Evolutionary conservation across 2,329 filamentous ascomycete species (phyloP), one percentile per base, ranked within the genome.

Genomic region (Dryadomyces sulphureus): DNA sequence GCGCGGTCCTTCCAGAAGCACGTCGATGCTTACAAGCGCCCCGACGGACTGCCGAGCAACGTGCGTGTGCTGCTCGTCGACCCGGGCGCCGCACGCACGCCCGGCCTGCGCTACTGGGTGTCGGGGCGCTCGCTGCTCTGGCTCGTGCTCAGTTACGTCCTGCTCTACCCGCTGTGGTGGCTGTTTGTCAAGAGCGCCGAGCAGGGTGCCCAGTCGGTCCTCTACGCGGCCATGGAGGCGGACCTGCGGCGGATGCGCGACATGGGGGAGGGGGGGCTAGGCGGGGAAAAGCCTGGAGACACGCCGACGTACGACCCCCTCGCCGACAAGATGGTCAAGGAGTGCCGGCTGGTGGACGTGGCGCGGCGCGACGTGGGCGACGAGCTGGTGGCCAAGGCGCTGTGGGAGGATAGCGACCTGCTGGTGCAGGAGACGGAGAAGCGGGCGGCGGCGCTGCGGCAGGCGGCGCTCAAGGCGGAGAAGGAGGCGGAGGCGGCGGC

Each of bases 1-100:
- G 89, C 85, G 0, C 75, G 82, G 42, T 84, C 90, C 8, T 94
- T 90, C 60, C 90, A 96, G 64, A 92, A 94, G 60, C 90, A 95
- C 60, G 70, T 98, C 41, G 80, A 88, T 53, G 68, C 81, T 2
- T 94, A 93, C 62, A 76, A 84, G 56, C 75, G 92, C 21, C 87
- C 89, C 0, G 92, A 98, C 59, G 75, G 81, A 50, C 68, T 84
- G 41, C 87, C 87, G 1, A 82, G 81, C 67, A 94, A 87, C 54
- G 74, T 88, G 4, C 77, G 85, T 30, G 87, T 95, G 40, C 69
- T 94, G 43, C 74, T 94, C 48, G 85, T 89, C 2, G 90, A 98
- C 56, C 92, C 92, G 0, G 90, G 92, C 19, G 77, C 81, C 53
- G 75, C 79, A 21, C 78, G 92, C 45, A 96, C 90, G 8, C 87